phyloP scores from a whole-genome alignment of 495 filamentous ascomycete genomes.

The Aspergillus saccharolyticus region DNA sequence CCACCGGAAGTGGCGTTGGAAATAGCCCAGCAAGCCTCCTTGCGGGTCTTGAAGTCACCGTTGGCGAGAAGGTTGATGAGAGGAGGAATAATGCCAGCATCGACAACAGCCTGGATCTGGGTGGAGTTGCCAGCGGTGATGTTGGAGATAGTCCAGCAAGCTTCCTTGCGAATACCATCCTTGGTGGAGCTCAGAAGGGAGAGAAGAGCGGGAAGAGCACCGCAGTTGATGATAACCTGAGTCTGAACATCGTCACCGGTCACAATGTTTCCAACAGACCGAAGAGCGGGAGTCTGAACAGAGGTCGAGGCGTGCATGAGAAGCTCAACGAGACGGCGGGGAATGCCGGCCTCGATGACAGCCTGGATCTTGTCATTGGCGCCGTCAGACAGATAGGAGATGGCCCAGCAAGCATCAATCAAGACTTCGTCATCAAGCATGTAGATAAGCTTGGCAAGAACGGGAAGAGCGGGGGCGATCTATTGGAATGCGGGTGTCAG shows the following conservation, averaged over 20 bases:
- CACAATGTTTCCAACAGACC: conserved; percentile 98
- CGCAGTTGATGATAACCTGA: conserved; percentile 99
- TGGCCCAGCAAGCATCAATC: conserved; percentile 99
- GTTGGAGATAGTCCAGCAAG: conserved; percentile 99
- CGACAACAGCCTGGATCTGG: conserved; percentile 96
- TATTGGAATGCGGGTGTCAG: conserved; percentile 32
- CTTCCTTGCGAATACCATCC: conserved; percentile 98
- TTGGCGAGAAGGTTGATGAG: conserved; percentile 93
- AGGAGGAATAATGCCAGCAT: conserved; percentile 93
- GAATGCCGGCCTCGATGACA: conserved; percentile 97
- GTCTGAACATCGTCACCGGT: conserved; percentile 99
- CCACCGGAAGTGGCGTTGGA: conserved; percentile 98
- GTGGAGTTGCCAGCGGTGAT: conserved; percentile 96
- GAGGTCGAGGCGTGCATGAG: conserved; percentile 99
- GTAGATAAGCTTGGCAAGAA: conserved; percentile 95
- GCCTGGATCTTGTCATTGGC: conserved; percentile 99
- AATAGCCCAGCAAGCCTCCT: conserved; percentile 99
- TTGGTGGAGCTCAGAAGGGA: conserved; percentile 93
- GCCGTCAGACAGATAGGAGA: conserved; percentile 98
- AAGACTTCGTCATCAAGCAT: conserved; percentile 97
- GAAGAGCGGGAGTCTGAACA: conserved; percentile 94
- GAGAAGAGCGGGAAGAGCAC: conserved; percentile 82
- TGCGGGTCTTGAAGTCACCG: conserved; percentile 98
- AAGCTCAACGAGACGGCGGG: conserved; percentile 92
- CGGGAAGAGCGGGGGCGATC: conserved; percentile 95